These are phyloP conservation scores for Friedmanniomyces simplex DNA, from an alignment of 495 filamentous ascomycete species.

Conservation along the genomic window DNA sequence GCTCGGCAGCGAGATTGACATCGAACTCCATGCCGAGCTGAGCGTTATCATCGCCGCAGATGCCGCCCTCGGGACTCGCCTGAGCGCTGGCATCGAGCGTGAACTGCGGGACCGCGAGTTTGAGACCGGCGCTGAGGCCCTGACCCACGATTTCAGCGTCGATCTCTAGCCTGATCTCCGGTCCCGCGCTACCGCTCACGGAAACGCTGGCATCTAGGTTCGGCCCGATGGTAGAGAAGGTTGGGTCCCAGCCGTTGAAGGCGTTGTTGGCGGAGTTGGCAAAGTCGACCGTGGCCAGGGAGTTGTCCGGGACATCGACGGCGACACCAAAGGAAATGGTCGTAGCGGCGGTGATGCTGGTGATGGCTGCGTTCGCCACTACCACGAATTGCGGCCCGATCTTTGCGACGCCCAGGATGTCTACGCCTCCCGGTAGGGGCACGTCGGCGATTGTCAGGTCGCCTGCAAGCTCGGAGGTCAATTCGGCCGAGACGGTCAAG, in stretches of 20 bases:
- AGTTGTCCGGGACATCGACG: not conserved
- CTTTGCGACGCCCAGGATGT: not conserved
- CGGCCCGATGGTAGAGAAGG: not conserved
- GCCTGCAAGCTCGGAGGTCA: not conserved
- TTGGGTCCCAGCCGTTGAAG: not conserved
- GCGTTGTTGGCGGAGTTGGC: not conserved
- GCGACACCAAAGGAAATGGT: not conserved
- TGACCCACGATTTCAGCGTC: not conserved
- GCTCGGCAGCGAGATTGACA: slow-evolving; percentile 1
- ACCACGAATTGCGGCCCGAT: not conserved
- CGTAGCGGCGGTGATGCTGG: not conserved
- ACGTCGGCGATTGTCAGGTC: not conserved
- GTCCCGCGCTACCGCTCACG: not conserved
- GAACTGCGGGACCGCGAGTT: not conserved
- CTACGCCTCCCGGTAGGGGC: not conserved
- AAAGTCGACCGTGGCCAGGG: not conserved
- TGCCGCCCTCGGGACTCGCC: not conserved
- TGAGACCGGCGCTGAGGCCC: not conserved
- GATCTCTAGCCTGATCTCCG: not conserved
- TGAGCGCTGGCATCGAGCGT: not conserved
- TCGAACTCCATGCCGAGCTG: not conserved
- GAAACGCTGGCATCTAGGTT: not conserved
- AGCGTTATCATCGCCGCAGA: not conserved
- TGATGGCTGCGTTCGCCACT: not conserved
- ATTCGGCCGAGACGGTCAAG: not conserved